Evolutionary conservation across 805 yeast genomes (phyloP).

Genomic region (Metschnikowia shivogae): DNA sequence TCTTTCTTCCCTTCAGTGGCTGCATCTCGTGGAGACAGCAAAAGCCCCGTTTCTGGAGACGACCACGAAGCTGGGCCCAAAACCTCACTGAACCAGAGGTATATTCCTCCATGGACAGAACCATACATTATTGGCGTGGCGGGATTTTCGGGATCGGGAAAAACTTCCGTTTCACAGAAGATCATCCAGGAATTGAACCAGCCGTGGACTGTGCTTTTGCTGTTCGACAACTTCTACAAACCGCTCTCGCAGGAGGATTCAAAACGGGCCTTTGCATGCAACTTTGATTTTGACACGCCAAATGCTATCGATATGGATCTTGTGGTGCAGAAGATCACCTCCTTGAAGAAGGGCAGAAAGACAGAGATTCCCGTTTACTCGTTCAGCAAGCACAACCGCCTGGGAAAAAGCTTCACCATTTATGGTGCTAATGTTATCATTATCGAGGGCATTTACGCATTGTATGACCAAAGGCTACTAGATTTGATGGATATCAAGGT

Average conservation of each 20-base stretch:
- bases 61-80: background rate
- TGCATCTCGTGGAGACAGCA: slow-evolving; percentile 1
- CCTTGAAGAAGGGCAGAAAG: slow-evolving; percentile 63
- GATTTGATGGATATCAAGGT: slow-evolving; percentile 81
- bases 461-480: slow-evolving; percentile 64
- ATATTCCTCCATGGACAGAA: slow-evolving; percentile 79
- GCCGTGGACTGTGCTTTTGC: slow-evolving; percentile 90
- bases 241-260: slow-evolving; percentile 65
- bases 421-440: slow-evolving; percentile 94
- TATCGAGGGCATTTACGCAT: slow-evolving; percentile 85
- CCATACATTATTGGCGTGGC: slow-evolving; percentile 88
- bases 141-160: slow-evolving; percentile 76
- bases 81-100: slow-evolving; percentile 8
- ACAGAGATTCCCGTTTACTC: slow-evolving; percentile 45
- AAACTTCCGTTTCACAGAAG: slow-evolving; percentile 83
- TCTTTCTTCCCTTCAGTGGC: slow-evolving; percentile 22
- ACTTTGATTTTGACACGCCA: slow-evolving; percentile 86
- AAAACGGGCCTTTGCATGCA: slow-evolving; percentile 57
- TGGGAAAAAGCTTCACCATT: slow-evolving; percentile 64
- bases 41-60: background rate
- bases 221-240: slow-evolving; percentile 87
- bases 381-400: slow-evolving; percentile 67
- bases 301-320: slow-evolving; percentile 77
- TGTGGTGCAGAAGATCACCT: slow-evolving; percentile 56
- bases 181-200: slow-evolving; percentile 74